Evolutionary conservation across 129 eudicot species (phyloP).

Genomic region (Smallanthus sonchifolius): DNA sequence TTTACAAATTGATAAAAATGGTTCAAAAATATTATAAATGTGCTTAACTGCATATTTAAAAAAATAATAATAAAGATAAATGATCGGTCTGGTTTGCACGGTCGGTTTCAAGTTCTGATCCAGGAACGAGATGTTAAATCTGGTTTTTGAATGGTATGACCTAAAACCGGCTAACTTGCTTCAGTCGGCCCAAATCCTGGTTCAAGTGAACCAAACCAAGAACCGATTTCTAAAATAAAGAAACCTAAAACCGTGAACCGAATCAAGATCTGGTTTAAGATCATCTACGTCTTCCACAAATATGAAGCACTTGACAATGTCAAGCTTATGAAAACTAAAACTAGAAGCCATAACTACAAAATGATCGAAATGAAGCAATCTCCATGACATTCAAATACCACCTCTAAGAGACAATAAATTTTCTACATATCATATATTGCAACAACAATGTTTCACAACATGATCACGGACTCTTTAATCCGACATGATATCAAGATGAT

Average conservation of each 20-base stretch:
- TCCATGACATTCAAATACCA: background rate
- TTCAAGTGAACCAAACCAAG: background rate
- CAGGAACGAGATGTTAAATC: background rate
- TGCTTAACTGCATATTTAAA: background rate
- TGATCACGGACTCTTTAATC: slow-evolving; percentile 14
- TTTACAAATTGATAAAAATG: background rate
- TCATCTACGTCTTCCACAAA: background rate
- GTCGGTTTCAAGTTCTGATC: background rate
- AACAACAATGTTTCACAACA: slow-evolving; percentile 12
- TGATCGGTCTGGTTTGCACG: no score
- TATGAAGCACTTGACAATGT: background rate
- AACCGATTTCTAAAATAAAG: background rate
- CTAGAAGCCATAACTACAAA: background rate
- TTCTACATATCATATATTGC: slow-evolving; percentile 14
- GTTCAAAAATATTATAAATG: background rate
- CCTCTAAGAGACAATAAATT: background rate
- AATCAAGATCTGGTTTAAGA: background rate
- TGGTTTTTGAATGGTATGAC: background rate
- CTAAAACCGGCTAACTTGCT: background rate
- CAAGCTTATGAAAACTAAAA: background rate
- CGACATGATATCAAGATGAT: slow-evolving; percentile 1
- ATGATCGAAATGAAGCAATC: background rate
- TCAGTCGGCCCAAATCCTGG: background rate
- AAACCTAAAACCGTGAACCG: background rate
- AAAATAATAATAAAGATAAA: no score